phyloP scores from a whole-genome alignment of 2,329 filamentous ascomycete genomes.

The Fusarium sp. region DNA sequence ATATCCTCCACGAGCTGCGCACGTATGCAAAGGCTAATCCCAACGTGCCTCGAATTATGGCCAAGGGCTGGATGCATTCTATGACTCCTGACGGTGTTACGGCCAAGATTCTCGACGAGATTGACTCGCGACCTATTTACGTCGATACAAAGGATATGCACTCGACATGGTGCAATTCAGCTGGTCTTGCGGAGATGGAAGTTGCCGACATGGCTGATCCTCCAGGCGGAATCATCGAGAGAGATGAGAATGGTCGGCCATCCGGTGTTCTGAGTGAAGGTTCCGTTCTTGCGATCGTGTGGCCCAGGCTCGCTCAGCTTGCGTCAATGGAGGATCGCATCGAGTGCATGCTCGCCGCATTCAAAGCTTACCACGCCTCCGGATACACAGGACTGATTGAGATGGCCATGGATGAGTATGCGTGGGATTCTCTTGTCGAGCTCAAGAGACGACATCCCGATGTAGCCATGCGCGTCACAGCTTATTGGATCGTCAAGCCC shows the following conservation, averaged over 20 bases:
- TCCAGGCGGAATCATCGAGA: conserved; percentile 66
- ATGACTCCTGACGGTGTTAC: conserved; percentile 63
- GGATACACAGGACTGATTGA: conserved; percentile 71
- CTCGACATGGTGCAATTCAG: conserved; percentile 69
- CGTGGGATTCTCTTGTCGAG: conserved; percentile 66
- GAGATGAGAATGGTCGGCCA: conserved; percentile 63
- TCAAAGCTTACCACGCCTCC: conserved; percentile 64
- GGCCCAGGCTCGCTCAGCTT: conserved; percentile 67
- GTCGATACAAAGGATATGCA: conserved; percentile 71
- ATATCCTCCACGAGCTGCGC: conserved; percentile 64
- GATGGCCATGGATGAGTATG: conserved; percentile 73
- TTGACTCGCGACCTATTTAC: conserved; percentile 69
- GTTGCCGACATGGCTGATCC: conserved; percentile 63
- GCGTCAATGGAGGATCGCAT: conserved; percentile 64
- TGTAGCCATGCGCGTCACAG: conserved; percentile 62
- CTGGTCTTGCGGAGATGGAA: conserved; percentile 65
- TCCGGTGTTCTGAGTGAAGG: conserved; percentile 68
- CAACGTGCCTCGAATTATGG: conserved; percentile 64
- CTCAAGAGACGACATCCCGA: conserved; percentile 55
- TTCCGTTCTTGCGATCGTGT: conserved; percentile 66
- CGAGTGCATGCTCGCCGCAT: conserved; percentile 63
- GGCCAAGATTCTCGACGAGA: conserved; percentile 62
- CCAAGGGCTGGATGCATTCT: conserved; percentile 70
- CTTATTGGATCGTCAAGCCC: conserved; percentile 71
- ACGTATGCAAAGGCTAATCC: conserved; percentile 64